Conservation (phyloP, 1,284 basidiomycete genomes). For the Chondrostereum purpureum region DNA sequence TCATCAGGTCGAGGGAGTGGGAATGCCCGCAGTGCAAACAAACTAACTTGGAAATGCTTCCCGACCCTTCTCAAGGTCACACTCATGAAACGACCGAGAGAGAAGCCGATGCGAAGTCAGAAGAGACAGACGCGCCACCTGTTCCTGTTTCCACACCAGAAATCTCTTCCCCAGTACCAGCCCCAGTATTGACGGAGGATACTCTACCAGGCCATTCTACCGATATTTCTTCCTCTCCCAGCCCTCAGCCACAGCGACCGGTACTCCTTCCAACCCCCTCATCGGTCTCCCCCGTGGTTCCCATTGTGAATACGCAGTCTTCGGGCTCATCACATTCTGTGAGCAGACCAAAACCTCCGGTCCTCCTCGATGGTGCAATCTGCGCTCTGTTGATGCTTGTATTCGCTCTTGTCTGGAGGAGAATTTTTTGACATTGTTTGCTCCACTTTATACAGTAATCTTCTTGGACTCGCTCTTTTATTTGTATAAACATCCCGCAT, state of each 20-base stretch:
- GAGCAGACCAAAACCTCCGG: conserved; percentile 51
- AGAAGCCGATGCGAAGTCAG: background rate
- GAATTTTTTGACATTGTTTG: conserved; percentile 40
- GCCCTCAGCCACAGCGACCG: background rate
- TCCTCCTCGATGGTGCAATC: conserved; percentile 62
- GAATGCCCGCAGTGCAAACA: conserved; percentile 70
- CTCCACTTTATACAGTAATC: background rate
- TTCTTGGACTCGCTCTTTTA: background rate
- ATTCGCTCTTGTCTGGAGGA: conserved; percentile 54
- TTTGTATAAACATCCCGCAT: no score
- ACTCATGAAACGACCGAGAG: background rate
- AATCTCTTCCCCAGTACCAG: background rate
- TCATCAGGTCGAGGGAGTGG: conserved; percentile 38
- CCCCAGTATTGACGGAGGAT: no score
- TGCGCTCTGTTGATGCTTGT: conserved; percentile 60
- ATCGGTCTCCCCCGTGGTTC: background rate
- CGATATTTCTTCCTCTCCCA: no score
- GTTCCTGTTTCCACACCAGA: background rate
- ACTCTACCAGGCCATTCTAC: no score
- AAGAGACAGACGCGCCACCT: background rate
- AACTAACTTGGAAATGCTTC: conserved; percentile 64
- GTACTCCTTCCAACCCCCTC: conserved; percentile 4
- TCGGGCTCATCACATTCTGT: no score
- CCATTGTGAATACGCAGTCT: no score
- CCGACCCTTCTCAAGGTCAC: conserved; percentile 50